Evolutionary conservation across 108 stramenopile genomes (phyloP).

Genomic region (Conticribra guillardii): DNA sequence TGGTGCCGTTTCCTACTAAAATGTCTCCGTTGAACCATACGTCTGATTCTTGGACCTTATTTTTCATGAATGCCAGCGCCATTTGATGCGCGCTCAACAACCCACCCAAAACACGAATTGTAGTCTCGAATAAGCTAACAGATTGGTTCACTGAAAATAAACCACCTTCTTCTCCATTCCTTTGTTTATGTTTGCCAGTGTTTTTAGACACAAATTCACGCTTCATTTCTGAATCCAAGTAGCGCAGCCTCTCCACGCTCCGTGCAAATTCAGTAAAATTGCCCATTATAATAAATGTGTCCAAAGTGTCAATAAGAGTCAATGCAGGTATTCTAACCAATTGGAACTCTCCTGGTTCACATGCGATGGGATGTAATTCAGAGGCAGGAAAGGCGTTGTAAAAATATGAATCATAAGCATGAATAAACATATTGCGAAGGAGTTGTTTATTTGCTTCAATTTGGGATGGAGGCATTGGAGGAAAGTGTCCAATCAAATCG

Average conservation of each 20-base stretch:
- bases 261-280: constrained; percentile 92
- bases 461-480: constrained; percentile 68
- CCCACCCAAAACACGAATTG: constrained; percentile 92
- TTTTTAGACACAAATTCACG: constrained; percentile 13
- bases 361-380: constrained; percentile 86
- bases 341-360: constrained; percentile 77
- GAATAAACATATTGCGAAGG: constrained; percentile 76
- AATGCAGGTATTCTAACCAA: constrained; percentile 80
- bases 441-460: constrained; percentile 58
- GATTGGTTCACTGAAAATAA: constrained; percentile 79
- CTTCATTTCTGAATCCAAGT: constrained; percentile 53
- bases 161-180: constrained; percentile 49
- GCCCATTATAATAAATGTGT: constrained; percentile 85
- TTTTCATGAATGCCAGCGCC: constrained; percentile 60
- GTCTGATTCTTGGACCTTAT: constrained; percentile 39
- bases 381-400: constrained; percentile 87
- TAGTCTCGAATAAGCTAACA: constrained; percentile 94
- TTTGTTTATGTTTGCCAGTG: constrained; percentile 4
- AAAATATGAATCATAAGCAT: constrained; percentile 92
- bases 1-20: constrained; percentile 28
- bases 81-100: constrained; percentile 91
- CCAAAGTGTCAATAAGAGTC: constrained; percentile 92
- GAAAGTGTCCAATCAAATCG: constrained; percentile 25
- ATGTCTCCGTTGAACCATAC: constrained; percentile 53
- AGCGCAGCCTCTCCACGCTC: constrained; percentile 79